phyloP scores from a whole-genome alignment of 192 early-diverging fungal genomes.

The Phlyctochytrium arcticum region DNA sequence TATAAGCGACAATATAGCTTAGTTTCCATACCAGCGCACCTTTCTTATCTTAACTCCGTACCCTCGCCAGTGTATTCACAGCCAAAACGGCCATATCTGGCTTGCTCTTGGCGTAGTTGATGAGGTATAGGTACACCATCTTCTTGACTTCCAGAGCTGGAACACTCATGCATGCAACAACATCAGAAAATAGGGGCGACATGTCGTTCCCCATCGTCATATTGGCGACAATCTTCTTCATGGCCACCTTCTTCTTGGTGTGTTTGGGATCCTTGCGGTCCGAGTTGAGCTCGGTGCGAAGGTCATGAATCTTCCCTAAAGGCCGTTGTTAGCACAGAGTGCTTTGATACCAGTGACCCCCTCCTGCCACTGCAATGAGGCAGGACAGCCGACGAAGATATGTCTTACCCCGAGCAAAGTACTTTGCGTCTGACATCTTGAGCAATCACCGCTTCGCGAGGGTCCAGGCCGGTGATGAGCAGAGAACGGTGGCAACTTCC shows the following conservation, averaged over 20 bases:
- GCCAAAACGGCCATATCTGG: constrained; percentile 93
- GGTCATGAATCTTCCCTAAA: constrained; percentile 92
- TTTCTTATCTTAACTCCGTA: constrained; percentile 37
- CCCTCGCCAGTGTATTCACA: constrained; percentile 81
- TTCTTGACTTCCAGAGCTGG: constrained; percentile 66
- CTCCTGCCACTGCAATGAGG: background rate
- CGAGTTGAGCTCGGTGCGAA: constrained; percentile 88
- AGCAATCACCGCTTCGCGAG: too few species aligned
- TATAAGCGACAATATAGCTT: constrained; percentile 21
- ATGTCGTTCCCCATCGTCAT: constrained; percentile 99
- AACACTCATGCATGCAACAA: constrained; percentile 86
- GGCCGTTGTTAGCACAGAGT: background rate
- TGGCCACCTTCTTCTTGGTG: constrained; percentile 87
- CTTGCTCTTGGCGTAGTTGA: constrained; percentile 91
- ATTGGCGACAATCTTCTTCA: constrained; percentile 98
- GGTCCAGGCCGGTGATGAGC: too few species aligned
- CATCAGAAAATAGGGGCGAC: constrained; percentile 88
- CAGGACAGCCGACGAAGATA: background rate
- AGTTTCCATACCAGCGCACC: background rate
- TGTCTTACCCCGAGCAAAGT: constrained; percentile 68
- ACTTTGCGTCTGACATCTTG: constrained; percentile 73
- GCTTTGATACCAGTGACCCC: background rate
- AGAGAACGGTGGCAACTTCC: too few species aligned
- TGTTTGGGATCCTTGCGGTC: constrained; percentile 86
- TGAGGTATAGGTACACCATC: constrained; percentile 91